phyloP scores from a whole-genome alignment of 192 early-diverging fungal genomes.

The Paraglomus brasilianum region DNA sequence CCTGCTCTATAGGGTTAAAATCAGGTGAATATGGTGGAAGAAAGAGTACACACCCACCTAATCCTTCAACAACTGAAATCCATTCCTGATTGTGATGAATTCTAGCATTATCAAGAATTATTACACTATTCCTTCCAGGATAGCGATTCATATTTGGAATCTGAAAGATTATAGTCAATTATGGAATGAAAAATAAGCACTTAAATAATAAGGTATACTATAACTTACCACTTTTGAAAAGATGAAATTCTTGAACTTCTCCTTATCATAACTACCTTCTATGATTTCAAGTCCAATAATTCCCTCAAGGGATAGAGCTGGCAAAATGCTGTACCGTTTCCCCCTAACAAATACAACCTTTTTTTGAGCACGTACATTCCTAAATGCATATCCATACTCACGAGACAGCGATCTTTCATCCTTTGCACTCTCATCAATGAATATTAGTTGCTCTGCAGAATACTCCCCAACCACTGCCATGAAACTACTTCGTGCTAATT shows the following conservation, averaged over 20 bases:
- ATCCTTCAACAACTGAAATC: neutral
- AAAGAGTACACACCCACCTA: neutral
- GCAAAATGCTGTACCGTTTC: neutral
- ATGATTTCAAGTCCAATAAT: constrained; percentile 15
- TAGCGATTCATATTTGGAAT: neutral
- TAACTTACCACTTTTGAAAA: constrained; percentile 9
- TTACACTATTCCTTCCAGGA: neutral
- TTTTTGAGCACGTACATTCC: neutral
- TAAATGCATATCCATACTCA: neutral
- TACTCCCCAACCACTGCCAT: neutral
- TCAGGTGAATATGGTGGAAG: neutral
- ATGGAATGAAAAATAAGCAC: no score
- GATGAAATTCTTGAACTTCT: constrained; percentile 3
- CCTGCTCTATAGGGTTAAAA: neutral
- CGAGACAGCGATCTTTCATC: neutral
- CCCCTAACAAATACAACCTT: constrained; percentile 10
- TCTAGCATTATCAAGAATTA: neutral
- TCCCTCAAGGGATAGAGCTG: neutral
- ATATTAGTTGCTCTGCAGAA: neutral
- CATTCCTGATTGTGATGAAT: neutral
- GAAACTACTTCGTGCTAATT: neutral
- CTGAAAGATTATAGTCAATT: neutral
- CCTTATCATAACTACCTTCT: neutral
- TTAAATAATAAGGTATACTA: neutral
- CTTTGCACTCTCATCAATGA: constrained; percentile 5